Evolutionary conservation across 2,329 filamentous ascomycete species (phyloP).

Genomic region (Verticillium longisporum): DNA sequence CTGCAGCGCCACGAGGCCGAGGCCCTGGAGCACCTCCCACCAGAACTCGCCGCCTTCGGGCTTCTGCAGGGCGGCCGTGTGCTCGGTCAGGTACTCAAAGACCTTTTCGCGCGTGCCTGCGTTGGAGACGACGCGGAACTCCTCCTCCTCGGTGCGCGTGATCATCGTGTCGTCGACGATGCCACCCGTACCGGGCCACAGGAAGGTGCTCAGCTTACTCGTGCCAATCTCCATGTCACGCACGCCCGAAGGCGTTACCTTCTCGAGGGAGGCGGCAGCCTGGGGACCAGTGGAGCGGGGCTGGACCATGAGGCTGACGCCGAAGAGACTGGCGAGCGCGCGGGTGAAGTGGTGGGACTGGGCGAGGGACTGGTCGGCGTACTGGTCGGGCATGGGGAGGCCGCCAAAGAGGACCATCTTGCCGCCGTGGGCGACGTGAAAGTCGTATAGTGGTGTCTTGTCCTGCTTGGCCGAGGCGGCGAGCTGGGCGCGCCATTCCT

Average conservation of each 20-base stretch:
- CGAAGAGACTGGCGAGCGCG: constrained; percentile 82
- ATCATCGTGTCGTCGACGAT: constrained; percentile 95
- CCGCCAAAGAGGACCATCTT: constrained; percentile 98
- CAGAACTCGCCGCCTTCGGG: constrained; percentile 50
- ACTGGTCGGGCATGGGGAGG: constrained; percentile 89
- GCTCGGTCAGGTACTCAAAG: constrained; percentile 63
- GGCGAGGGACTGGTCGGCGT: constrained; percentile 66
- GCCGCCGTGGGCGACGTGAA: constrained; percentile 70
- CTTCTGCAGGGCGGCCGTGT: constrained; percentile 56
- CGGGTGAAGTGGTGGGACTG: constrained; percentile 90
- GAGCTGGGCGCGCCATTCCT: constrained; percentile 10
- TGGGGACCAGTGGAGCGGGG: constrained; percentile 77
- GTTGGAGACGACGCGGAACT: constrained; percentile 93
- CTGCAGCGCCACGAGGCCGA: constrained; percentile 82
- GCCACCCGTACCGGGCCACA: constrained; percentile 74
- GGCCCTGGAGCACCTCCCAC: constrained; percentile 65
- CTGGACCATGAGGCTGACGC: constrained; percentile 96
- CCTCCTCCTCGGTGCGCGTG: constrained; percentile 65
- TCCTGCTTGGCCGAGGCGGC: constrained; percentile 28
- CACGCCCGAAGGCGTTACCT: constrained; percentile 72
- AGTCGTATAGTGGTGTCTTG: constrained; percentile 70
- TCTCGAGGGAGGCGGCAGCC: constrained; percentile 74
- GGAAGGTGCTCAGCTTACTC: constrained; percentile 76
- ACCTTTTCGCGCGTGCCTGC: constrained; percentile 90
- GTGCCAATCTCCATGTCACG: constrained; percentile 56